Evolutionary conservation across 2,329 filamentous ascomycete species (phyloP), one percentile per base, ranked within the genome.

Genomic region (Phialophora expanda): DNA sequence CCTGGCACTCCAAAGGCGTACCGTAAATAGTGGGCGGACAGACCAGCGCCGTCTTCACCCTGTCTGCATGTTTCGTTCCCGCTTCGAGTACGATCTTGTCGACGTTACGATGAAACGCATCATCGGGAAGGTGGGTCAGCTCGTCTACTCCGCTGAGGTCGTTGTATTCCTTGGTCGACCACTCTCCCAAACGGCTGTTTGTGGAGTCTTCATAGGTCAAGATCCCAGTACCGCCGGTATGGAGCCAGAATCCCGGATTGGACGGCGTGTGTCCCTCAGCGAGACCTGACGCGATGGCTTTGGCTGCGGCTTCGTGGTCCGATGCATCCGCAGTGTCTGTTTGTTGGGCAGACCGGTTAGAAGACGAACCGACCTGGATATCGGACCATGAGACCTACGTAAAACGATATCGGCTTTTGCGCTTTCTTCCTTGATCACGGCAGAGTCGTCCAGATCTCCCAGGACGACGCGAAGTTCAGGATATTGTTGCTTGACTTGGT

Each of bases 11-110:
- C n/a, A n/a, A n/a, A n/a, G n/a, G n/a, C n/a, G n/a, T n/a, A n/a
- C 84, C 87, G 69, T 89, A 90, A 68, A 90, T 90, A 1, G 83
- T 85, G 0, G 87, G 86, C 6, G 88, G 87, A 67, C 85, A 89
- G 1, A 90, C 81, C 22, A 90, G 83, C 14, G 82, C 86, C 0
- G 85, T 86, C 73, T 85, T 86, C 3, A 88, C 80, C 0, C 76
- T 76, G 6, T 80, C 77, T 0, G 77, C 76, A 62, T 81, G 78
- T 60, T 78, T 74, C 3, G 75, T 74, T 6, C 78, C 81, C 0
- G 83, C 80, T 0, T 75, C 79, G 0, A 89, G 78, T n/a, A 92
- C 84, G 30, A 90, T 81, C 74, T 87, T 85, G 76, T 93, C 90
- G 4, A 91, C 85, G 72, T 87, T 81, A 12, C 89, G 85, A 77